Percentiles rank a stretch among this genome's conserved stretches.
phyloP scores from a whole-genome alignment of 2,329 filamentous ascomycete species.

The Cercospora beticola region DNA sequence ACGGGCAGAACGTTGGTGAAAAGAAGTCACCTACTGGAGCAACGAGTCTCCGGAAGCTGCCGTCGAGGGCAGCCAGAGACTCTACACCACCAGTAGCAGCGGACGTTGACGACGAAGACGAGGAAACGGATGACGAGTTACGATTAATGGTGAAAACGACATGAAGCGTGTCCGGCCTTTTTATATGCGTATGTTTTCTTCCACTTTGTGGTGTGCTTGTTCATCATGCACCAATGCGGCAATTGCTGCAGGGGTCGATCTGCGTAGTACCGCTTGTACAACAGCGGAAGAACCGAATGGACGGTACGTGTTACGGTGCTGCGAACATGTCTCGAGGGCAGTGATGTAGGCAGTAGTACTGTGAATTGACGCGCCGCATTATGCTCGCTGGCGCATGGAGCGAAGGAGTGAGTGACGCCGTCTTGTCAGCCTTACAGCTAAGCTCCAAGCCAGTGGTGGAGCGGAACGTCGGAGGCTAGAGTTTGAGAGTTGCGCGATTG shows the following conservation, averaged over 20 bases:
- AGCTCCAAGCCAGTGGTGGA: not conserved
- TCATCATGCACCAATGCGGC: not conserved
- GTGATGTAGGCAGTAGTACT: not conserved
- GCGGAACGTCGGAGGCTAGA: not conserved
- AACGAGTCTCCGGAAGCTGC: conserved; percentile 21
- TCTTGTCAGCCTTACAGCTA: not conserved
- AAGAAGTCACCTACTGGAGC: not conserved
- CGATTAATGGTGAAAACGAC: conserved; percentile 16
- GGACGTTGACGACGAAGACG: conserved; percentile 30
- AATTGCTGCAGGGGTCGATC: conserved; percentile 4
- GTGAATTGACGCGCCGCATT: not conserved
- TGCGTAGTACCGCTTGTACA: conserved; percentile 3
- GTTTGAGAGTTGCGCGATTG: not conserved
- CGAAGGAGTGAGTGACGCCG: not conserved
- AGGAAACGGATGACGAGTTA: conserved; percentile 39
- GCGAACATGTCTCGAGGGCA: not conserved
- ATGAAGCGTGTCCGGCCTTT: not conserved
- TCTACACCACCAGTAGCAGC: conserved; percentile 17
- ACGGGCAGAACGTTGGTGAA: conserved; percentile 17
- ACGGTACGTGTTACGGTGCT: not conserved
- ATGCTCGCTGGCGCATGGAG: not conserved
- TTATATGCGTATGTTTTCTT: not conserved
- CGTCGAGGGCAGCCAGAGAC: conserved; percentile 19
- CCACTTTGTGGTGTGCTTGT: not conserved
- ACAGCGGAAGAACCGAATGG: not conserved